Percentiles rank a stretch among this genome's conserved stretches.
phyloP scores from a whole-genome alignment of 345 rosid species.

The Hevea brasiliensis region DNA sequence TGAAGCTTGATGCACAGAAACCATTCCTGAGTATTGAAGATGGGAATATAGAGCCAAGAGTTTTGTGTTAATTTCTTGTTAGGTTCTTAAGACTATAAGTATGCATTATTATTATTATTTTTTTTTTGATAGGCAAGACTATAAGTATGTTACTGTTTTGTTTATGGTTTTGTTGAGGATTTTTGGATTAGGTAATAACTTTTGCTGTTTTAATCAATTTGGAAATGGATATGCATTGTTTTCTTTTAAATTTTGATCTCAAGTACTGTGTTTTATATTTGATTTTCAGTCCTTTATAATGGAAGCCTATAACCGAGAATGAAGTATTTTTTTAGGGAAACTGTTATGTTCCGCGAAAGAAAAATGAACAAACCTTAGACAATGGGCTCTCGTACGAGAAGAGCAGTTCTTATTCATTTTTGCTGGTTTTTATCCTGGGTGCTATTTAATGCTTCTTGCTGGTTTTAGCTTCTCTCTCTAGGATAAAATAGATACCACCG shows the following conservation, averaged over 20 bases:
- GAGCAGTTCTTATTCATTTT: no score
- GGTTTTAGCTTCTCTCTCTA: no score
- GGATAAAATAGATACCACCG: no score
- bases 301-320: no score
- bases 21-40: not conserved
- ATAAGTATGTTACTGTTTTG: not conserved
- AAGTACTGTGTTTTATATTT: not conserved
- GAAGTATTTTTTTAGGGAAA: no score
- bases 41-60: not conserved
- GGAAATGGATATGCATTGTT: not conserved
- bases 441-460: no score
- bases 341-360: no score
- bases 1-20: conserved; percentile 22
- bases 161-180: not conserved
- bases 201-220: not conserved
- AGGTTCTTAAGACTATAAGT: conserved; percentile 8
- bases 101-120: not conserved
- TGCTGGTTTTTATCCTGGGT: no score
- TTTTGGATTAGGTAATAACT: not conserved
- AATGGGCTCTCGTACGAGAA: no score
- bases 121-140: conserved; percentile 8
- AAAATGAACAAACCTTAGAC: no score
- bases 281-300: no score
- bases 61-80: not conserved
- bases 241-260: not conserved